phyloP scores from a whole-genome alignment of 2,329 filamentous ascomycete genomes.

The Atkinsonella texensis region DNA sequence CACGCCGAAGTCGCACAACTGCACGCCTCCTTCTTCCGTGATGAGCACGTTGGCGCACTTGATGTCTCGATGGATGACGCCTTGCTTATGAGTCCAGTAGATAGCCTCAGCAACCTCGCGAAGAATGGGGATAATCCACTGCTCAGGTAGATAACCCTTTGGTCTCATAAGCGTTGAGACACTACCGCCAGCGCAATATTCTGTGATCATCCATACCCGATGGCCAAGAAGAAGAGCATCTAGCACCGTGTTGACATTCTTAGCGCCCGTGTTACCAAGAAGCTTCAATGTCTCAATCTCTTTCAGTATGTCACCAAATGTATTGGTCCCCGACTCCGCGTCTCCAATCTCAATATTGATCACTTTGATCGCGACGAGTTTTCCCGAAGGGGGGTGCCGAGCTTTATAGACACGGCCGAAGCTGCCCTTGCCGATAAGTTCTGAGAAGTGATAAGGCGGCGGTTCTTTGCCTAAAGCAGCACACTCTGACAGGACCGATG shows the following conservation, averaged over 20 bases:
- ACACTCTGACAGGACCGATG: conserved; percentile 37
- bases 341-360: conserved; percentile 75
- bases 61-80: conserved; percentile 60
- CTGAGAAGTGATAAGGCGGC: conserved; percentile 45
- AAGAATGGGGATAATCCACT: conserved; percentile 56
- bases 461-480: conserved; percentile 1
- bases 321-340: conserved; percentile 36
- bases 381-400: conserved; percentile 28
- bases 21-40: conserved; percentile 63
- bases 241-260: conserved; percentile 71
- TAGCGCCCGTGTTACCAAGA: conserved; percentile 62
- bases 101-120: conserved; percentile 55
- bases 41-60: conserved; percentile 73
- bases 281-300: conserved; percentile 59
- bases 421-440: conserved; percentile 63
- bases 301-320: conserved; percentile 57
- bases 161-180: conserved; percentile 62
- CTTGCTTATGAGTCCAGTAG: conserved; percentile 54
- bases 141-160: conserved; percentile 54
- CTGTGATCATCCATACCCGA: conserved; percentile 78
- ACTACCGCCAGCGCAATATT: conserved; percentile 76
- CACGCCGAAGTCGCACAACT: conserved; percentile 77
- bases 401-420: conserved; percentile 66
- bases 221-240: conserved; percentile 67
- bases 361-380: conserved; percentile 66